Evolutionary conservation across 139 green algal species (phyloP), one percentile per base, ranked within the genome.

Genomic region (Chlorella vulgaris): DNA sequence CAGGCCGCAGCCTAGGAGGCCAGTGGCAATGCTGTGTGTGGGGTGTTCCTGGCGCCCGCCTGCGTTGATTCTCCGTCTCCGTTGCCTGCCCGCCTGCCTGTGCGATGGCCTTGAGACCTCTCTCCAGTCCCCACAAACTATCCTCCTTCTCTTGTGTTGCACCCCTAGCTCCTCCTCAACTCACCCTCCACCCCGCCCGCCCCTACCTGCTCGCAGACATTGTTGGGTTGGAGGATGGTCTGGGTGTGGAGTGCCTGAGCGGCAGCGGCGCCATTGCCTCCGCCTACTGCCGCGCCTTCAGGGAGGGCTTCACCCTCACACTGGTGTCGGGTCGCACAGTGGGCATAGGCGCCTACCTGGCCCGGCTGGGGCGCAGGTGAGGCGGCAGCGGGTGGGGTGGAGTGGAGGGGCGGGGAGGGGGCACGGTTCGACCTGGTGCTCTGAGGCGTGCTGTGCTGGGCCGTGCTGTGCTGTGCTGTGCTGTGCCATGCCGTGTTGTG

Each of bases 311-410:
- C 88, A 99, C 97, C 15, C 81, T 98, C 38, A 98, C 94, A 2
- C 88, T 98, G 43, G 95, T 99, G 29, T 93, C 87, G 26, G 96
- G 97, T 18, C 89, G 96, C 69, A 97, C 93, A 0, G 97, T 99
- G 2, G 97, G 97, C 77, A 99, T 99, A 66, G 97, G 97, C 40
- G 97, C 97, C 21, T 99, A 99, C 90, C 91, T 99, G 42, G 94
- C 94, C 0, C 94, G 97, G 22, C 90, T 99, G 39, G 96, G 96
- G n/a, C 89, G 94, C 35, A 89, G 93, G 55, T 84, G 81, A n/a
- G 50, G 63, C 7, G 33, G 13, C 47, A 15, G 47, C 13, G 10
- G 4, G 53, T 21, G 21, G 22, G 0, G 26, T 4, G 2, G 40
- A 3, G 40, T 38, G 40, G 40, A 2, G 1, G 68, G 7, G 40